Conservation (phyloP, 2,329 filamentous ascomycete species). For the Aspergillus uvarum region DNA sequence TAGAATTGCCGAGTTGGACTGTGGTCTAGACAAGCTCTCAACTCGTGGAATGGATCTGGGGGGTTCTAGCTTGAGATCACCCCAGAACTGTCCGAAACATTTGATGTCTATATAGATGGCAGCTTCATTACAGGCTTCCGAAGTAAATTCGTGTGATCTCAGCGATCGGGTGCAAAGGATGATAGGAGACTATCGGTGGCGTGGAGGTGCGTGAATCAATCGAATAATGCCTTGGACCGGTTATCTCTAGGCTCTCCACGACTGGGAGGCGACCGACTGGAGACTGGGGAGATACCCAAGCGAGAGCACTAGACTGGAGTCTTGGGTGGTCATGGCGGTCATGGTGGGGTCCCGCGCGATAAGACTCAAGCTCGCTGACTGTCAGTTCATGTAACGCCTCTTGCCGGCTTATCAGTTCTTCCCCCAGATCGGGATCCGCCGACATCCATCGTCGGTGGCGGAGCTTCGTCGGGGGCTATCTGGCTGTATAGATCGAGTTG, state of each 20-base stretch:
- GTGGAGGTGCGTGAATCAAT: conserved; percentile 17
- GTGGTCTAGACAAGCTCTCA: not conserved
- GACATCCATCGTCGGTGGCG: conserved; percentile 6
- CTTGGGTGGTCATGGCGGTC: not conserved
- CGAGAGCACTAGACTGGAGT: not conserved
- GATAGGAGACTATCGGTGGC: conserved; percentile 9
- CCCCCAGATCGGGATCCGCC: conserved; percentile 13
- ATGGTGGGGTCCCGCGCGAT: conserved; percentile 5
- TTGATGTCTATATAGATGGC: conserved; percentile 8
- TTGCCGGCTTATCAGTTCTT: conserved; percentile 11
- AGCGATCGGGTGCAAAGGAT: not conserved
- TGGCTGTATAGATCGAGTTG: not conserved
- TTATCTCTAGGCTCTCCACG: conserved; percentile 16
- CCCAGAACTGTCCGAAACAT: not conserved
- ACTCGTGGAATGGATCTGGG: not conserved
- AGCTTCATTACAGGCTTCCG: not conserved
- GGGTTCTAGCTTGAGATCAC: conserved; percentile 1
- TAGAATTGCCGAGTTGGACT: not conserved
- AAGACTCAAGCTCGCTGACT: not conserved
- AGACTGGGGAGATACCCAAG: conserved; percentile 2
- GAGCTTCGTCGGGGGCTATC: not conserved
- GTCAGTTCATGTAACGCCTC: conserved; percentile 1
- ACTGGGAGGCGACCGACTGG: not conserved
- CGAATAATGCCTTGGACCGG: conserved; percentile 17
- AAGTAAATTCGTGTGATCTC: not conserved